Evolutionary conservation across 2,329 filamentous ascomycete genomes (phyloP).

Genomic region (Cercospora sesami): DNA sequence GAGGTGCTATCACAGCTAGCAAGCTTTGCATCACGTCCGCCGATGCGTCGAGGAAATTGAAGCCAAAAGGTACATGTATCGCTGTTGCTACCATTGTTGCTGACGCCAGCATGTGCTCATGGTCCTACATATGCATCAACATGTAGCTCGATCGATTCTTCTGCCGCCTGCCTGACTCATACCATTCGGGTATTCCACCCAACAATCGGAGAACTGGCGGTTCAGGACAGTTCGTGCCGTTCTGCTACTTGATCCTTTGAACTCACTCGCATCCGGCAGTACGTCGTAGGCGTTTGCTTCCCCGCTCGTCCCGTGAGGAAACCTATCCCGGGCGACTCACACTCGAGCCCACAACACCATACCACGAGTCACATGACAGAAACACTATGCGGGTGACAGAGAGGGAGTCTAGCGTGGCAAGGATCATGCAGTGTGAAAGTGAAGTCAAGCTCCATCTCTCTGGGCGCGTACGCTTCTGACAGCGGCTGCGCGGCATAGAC

Average conservation of each 20-base stretch:
- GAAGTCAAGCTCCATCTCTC: neutral
- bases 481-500: slow-evolving; percentile 3
- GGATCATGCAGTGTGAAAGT: neutral
- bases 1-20: neutral
- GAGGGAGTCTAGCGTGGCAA: neutral
- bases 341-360: slow-evolving; percentile 4
- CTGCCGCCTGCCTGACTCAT: neutral
- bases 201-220: neutral
- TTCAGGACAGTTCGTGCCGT: neutral
- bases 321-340: neutral
- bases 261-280: neutral
- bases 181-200: neutral
- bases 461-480: slow-evolving; percentile 7
- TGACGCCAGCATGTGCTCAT: neutral
- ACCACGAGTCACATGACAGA: slow-evolving; percentile 8
- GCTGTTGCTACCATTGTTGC: neutral
- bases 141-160: neutral
- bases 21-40: neutral
- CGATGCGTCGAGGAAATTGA: neutral
- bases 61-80: neutral
- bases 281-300: neutral
- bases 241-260: neutral
- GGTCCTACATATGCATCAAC: neutral
- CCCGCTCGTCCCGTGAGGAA: neutral
- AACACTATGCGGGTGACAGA: slow-evolving; percentile 1